phyloP scores from a whole-genome alignment of 2,329 filamentous ascomycete genomes.

The Lasiodiplodia citricola region DNA sequence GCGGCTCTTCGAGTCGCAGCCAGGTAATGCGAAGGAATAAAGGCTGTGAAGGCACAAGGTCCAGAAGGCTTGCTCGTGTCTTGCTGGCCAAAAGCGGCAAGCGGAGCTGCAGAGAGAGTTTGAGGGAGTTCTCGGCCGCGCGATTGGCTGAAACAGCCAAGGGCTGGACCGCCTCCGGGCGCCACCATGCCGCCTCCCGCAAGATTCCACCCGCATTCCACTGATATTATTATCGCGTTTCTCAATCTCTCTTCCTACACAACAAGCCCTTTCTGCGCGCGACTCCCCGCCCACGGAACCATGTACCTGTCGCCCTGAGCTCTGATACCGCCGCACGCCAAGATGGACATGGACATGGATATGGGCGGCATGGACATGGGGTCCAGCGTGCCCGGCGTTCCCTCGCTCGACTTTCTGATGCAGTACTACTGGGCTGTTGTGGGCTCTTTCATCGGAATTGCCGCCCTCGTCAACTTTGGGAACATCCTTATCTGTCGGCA shows the following conservation, averaged over 20 bases:
- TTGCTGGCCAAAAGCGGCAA: conserved; percentile 2
- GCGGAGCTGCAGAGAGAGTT: conserved; percentile 9
- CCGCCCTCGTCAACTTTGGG: conserved; percentile 51
- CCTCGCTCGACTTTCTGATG: conserved; percentile 54
- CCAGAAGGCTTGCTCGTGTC: neutral
- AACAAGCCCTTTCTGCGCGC: neutral
- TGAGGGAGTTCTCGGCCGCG: conserved; percentile 7
- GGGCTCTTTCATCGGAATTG: conserved; percentile 51
- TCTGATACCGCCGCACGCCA: neutral
- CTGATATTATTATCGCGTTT: neutral
- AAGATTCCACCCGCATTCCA: neutral
- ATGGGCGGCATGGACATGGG: conserved; percentile 34
- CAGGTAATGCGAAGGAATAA: neutral
- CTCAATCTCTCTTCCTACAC: neutral
- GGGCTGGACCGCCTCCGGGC: conserved; percentile 1
- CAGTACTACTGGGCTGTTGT: conserved; percentile 61
- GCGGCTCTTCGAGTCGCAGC: conserved; percentile 6
- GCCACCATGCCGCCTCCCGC: neutral
- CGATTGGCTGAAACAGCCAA: conserved; percentile 15
- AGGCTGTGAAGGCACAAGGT: neutral
- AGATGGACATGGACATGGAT: conserved; percentile 37
- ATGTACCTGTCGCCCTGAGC: neutral
- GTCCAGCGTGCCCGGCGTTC: conserved; percentile 50
- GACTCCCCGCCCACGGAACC: neutral
- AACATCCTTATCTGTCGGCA: conserved; percentile 57